These are phyloP conservation scores for Tricladium varicosporioides DNA, from an alignment of 2,329 filamentous ascomycete species.

Conservation along the genomic window DNA sequence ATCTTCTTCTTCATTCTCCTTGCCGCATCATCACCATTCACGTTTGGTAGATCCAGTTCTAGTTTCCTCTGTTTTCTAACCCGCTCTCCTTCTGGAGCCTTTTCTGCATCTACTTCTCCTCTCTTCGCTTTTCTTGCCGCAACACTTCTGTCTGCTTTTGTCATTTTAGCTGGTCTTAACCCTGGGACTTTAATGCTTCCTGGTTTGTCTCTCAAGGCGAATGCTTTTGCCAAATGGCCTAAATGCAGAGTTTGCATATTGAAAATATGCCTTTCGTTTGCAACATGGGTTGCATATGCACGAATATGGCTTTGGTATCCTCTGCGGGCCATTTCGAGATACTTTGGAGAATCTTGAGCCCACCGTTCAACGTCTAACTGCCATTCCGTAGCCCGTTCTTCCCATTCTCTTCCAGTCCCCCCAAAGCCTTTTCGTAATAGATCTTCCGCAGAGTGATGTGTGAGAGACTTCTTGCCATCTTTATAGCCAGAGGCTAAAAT, in stretches of 20 bases:
- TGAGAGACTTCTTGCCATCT: slow-evolving; percentile 62
- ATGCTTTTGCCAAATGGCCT: slow-evolving; percentile 91
- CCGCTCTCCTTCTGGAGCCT: slow-evolving; percentile 34
- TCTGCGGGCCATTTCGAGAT: slow-evolving; percentile 77
- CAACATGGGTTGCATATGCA: slow-evolving; percentile 91
- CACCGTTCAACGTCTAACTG: slow-evolving; percentile 66
- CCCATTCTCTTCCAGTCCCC: slow-evolving; percentile 53
- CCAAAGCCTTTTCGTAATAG: slow-evolving; percentile 65
- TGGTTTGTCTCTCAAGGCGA: slow-evolving; percentile 84
- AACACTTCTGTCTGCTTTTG: slow-evolving; percentile 40
- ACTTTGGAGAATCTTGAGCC: slow-evolving; percentile 60
- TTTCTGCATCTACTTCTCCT: slow-evolving; percentile 35
- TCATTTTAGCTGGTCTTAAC: slow-evolving; percentile 41
- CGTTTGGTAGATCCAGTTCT: slow-evolving; percentile 38
- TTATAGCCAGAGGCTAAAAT: slow-evolving; percentile 41
- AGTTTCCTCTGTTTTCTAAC: slow-evolving; percentile 36
- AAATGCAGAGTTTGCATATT: slow-evolving; percentile 89
- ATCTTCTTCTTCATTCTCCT: slow-evolving; percentile 65
- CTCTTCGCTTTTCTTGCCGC: slow-evolving; percentile 36
- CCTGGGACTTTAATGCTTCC: slow-evolving; percentile 67
- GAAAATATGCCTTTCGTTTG: slow-evolving; percentile 81
- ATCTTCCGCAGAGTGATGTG: slow-evolving; percentile 61
- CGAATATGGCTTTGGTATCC: slow-evolving; percentile 91
- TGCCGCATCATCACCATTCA: slow-evolving; percentile 56
- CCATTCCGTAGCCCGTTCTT: slow-evolving; percentile 64